Evolutionary conservation across 2,329 filamentous ascomycete genomes (phyloP).

Genomic region (Lachnellula occidentalis): DNA sequence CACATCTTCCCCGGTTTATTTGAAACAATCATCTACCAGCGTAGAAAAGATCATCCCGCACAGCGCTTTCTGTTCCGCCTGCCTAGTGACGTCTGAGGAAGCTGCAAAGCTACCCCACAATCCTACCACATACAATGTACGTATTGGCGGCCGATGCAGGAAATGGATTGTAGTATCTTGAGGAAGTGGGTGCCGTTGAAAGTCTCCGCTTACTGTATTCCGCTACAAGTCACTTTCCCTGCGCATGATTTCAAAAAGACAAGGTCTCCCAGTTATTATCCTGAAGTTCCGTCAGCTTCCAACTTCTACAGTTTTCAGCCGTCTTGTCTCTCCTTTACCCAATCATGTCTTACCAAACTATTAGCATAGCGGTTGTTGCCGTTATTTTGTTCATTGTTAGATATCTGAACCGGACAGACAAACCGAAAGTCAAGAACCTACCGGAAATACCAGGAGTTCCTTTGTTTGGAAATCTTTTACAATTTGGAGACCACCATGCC

Average conservation of each 20-base stretch:
- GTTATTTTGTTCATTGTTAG: slow-evolving; percentile 22
- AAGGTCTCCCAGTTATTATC: too few species aligned
- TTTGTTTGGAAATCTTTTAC: slow-evolving; percentile 57
- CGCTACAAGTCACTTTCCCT: not conserved
- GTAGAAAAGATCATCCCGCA: not conserved
- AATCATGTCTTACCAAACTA: slow-evolving; percentile 19
- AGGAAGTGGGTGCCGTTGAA: too few species aligned
- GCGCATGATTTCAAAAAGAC: not conserved
- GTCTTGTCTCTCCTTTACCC: not conserved
- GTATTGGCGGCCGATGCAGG: not conserved
- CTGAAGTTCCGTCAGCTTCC: too few species aligned
- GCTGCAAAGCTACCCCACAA: not conserved
- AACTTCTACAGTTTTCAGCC: not conserved
- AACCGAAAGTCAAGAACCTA: slow-evolving; percentile 54
- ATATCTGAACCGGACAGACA: slow-evolving; percentile 45
- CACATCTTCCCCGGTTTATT: too few species aligned
- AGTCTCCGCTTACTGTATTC: not conserved
- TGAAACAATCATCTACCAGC: too few species aligned
- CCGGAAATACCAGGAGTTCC: slow-evolving; percentile 58
- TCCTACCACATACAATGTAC: not conserved
- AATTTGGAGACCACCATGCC: slow-evolving; percentile 54
- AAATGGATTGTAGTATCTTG: too few species aligned
- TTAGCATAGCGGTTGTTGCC: slow-evolving; percentile 26
- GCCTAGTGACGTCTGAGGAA: not conserved
- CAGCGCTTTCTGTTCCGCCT: not conserved